These are phyloP conservation scores for Talaromyces liani DNA, from an alignment of 495 filamentous ascomycete genomes.

Conservation along the genomic window DNA sequence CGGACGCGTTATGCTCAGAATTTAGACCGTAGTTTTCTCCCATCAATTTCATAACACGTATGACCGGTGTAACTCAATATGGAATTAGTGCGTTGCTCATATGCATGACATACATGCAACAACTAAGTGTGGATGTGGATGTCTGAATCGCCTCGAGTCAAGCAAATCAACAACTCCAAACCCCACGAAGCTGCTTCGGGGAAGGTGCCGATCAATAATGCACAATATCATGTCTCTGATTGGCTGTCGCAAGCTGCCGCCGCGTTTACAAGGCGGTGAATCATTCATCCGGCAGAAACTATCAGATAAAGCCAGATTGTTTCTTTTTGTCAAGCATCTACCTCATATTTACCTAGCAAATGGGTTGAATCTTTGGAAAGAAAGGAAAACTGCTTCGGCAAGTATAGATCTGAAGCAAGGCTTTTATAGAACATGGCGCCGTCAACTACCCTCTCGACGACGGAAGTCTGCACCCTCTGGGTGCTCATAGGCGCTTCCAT, in stretches of 20 bases:
- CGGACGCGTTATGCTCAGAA: background rate
- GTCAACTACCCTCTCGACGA: conserved; percentile 45
- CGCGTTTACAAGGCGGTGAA: conserved; percentile 23
- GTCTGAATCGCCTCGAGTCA: background rate
- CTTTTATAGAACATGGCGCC: conserved; percentile 26
- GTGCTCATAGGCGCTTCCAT: conserved; percentile 61
- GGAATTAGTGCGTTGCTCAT: background rate
- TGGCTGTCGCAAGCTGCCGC: background rate
- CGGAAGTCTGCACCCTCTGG: conserved; percentile 65
- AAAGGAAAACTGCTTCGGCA: background rate
- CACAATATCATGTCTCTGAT: background rate
- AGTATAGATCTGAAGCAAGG: conserved; percentile 6
- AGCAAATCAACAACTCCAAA: background rate
- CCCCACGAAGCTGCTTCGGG: conserved; percentile 1
- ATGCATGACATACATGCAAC: background rate
- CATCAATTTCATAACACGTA: background rate
- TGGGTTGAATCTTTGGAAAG: background rate
- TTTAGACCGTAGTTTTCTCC: background rate
- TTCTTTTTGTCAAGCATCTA: background rate
- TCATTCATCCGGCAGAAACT: conserved; percentile 19
- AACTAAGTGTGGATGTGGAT: background rate
- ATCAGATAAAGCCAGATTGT: conserved; percentile 13
- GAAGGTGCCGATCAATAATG: conserved; percentile 6
- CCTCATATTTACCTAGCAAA: background rate
- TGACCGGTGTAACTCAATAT: background rate